Percentiles rank a stretch among this genome's conserved stretches.
These are phyloP conservation scores for Cercospora sesami DNA, from an alignment of 2,329 filamentous ascomycete species.

Conservation along the genomic window DNA sequence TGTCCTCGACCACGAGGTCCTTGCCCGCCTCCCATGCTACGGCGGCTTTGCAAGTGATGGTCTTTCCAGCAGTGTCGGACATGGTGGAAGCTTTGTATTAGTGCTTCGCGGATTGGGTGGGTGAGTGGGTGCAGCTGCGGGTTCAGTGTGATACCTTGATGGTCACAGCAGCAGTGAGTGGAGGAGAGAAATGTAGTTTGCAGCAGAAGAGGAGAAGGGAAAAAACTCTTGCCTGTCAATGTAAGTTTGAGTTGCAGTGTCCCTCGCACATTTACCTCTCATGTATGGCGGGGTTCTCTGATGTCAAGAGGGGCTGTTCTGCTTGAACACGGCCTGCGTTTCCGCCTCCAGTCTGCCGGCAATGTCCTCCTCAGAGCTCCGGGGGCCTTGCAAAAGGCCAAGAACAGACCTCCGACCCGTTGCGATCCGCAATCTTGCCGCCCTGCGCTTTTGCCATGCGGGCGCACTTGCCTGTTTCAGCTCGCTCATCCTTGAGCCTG, in stretches of 20 bases:
- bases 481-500: background rate
- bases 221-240: constrained; percentile 11
- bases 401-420: constrained; percentile 6
- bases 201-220: constrained; percentile 7
- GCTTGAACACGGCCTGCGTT: background rate
- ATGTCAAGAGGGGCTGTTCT: constrained; percentile 15
- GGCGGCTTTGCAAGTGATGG: constrained; percentile 85
- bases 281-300: constrained; percentile 7
- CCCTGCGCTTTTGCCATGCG: constrained; percentile 5
- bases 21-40: constrained; percentile 97
- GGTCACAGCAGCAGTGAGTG: constrained; percentile 7
- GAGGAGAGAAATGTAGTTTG: background rate
- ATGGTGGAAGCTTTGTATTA: constrained; percentile 40
- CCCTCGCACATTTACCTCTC: constrained; percentile 8
- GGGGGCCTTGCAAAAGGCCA: constrained; percentile 5
- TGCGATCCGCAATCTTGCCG: constrained; percentile 17
- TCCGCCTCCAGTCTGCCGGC: constrained; percentile 10
- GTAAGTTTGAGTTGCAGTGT: constrained; percentile 16
- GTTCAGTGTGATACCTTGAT: constrained; percentile 15
- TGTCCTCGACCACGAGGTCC: constrained; percentile 82
- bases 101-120: constrained; percentile 14
- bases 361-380: constrained; percentile 4
- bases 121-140: background rate
- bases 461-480: constrained; percentile 14
- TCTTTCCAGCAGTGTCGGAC: constrained; percentile 65